Evolutionary conservation across 225 moss, liverwort and hornwort species (phyloP).

Genomic region (Polytrichum formosum): DNA sequence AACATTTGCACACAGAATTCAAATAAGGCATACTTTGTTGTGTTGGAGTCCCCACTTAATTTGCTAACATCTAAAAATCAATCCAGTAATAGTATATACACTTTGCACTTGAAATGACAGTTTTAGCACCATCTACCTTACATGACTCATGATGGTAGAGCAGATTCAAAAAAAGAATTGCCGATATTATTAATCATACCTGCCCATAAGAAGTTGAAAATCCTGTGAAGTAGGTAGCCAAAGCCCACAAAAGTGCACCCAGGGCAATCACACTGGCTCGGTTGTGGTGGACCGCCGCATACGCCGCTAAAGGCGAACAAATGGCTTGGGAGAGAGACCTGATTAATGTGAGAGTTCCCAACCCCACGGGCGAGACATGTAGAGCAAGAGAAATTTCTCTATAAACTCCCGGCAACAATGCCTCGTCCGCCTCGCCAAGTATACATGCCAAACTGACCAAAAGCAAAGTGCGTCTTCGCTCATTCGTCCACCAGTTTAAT

Average conservation of each 20-base stretch:
- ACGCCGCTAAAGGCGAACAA: slow-evolving; percentile 4
- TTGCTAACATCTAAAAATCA: too few relatives aligned
- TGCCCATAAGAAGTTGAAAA: not conserved
- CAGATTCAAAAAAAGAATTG: too few relatives aligned
- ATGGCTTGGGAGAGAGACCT: slow-evolving; percentile 3
- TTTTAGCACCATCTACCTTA: too few relatives aligned
- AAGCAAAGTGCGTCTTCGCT: slow-evolving; percentile 1
- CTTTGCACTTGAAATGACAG: too few relatives aligned
- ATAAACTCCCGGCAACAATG: slow-evolving; percentile 5
- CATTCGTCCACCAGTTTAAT: slow-evolving; percentile 1
- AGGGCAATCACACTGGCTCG: slow-evolving; percentile 4
- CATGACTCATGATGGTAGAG: too few relatives aligned
- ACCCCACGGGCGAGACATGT: not conserved
- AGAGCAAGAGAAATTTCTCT: not conserved
- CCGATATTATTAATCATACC: not conserved
- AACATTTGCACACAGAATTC: too few relatives aligned
- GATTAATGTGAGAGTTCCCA: slow-evolving; percentile 9
- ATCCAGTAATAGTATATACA: too few relatives aligned
- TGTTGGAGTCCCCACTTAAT: too few relatives aligned
- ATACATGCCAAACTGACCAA: slow-evolving; percentile 6
- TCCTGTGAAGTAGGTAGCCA: slow-evolving; percentile 6
- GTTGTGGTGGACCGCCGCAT: slow-evolving; percentile 6
- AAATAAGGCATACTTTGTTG: too few relatives aligned
- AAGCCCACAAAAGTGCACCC: slow-evolving; percentile 9
- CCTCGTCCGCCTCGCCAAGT: slow-evolving; percentile 6